These are phyloP conservation scores for Amanita pallidorosea DNA, from an alignment of 768 basidiomycete genomes.

Conservation along the genomic window DNA sequence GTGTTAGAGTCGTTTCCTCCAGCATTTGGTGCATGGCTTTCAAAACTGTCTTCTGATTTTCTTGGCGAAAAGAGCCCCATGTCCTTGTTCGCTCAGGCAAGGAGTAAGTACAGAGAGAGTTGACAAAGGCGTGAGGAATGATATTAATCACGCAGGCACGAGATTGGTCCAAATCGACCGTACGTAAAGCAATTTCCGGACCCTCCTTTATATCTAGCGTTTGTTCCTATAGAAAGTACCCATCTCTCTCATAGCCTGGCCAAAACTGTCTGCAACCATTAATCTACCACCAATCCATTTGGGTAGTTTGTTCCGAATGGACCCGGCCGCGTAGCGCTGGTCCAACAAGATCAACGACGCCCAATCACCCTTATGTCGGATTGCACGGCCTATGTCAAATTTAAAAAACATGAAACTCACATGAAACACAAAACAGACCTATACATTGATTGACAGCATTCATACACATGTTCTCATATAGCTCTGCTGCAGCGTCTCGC, in stretches of 20 bases:
- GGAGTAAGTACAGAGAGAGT: not conserved
- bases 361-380: slow-evolving; percentile 88
- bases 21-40: slow-evolving; percentile 16
- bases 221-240: slow-evolving; percentile 61
- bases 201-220: slow-evolving; percentile 13
- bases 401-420: not conserved
- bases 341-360: slow-evolving; percentile 85
- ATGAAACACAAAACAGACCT: slow-evolving; percentile 36
- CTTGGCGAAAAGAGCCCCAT: slow-evolving; percentile 47
- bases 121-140: not conserved
- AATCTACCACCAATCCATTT: slow-evolving; percentile 74
- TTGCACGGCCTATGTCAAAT: slow-evolving; percentile 63
- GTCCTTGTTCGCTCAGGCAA: slow-evolving; percentile 10
- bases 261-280: slow-evolving; percentile 52
- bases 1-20: slow-evolving; percentile 28
- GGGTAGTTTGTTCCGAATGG: slow-evolving; percentile 76
- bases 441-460: slow-evolving; percentile 96
- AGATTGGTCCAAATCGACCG: not conserved
- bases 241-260: slow-evolving; percentile 57
- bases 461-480: slow-evolving; percentile 90
- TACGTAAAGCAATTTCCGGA: not conserved
- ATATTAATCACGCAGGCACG: not conserved
- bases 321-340: slow-evolving; percentile 57
- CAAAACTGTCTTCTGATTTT: slow-evolving; percentile 32
- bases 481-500: slow-evolving; percentile 65